Evolutionary conservation across 1,284 basidiomycete species (phyloP).

Genomic region (Cronartium quercuum): DNA sequence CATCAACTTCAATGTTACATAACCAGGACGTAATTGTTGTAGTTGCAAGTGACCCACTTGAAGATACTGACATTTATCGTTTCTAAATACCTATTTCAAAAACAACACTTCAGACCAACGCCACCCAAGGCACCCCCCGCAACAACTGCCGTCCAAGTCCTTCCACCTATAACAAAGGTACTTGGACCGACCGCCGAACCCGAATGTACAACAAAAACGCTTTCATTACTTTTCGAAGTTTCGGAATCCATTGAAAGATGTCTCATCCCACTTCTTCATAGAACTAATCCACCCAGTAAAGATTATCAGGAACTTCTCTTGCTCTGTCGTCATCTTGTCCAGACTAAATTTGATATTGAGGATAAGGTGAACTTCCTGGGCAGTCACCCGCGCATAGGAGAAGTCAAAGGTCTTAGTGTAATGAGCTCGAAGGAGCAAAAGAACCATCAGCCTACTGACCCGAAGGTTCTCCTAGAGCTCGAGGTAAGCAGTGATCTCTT

Average conservation of each 20-base stretch:
- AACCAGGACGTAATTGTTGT: too few species aligned
- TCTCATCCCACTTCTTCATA: constrained; percentile 52
- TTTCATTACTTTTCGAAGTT: constrained; percentile 32
- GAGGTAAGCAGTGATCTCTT: constrained; percentile 41
- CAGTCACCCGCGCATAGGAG: constrained; percentile 82
- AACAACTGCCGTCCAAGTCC: too few species aligned
- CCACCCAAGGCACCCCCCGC: not conserved
- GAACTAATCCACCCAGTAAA: constrained; percentile 48
- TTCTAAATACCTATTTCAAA: not conserved
- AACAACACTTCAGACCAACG: not conserved
- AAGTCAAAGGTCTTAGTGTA: constrained; percentile 61
- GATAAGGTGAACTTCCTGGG: constrained; percentile 65
- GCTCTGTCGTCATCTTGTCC: constrained; percentile 56
- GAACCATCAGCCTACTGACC: constrained; percentile 41
- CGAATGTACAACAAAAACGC: not conserved
- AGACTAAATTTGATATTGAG: constrained; percentile 55
- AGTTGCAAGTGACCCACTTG: not conserved
- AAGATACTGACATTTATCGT: not conserved
- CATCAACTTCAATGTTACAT: too few species aligned
- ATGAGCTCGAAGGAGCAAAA: constrained; percentile 74
- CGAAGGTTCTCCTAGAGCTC: constrained; percentile 43
- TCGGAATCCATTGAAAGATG: constrained; percentile 17
- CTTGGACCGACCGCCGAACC: not conserved
- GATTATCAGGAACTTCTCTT: constrained; percentile 62
- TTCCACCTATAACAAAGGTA: constrained; percentile 7